phyloP scores from a whole-genome alignment of 2,329 filamentous ascomycete species.

The Colletotrichum orbiculare region DNA sequence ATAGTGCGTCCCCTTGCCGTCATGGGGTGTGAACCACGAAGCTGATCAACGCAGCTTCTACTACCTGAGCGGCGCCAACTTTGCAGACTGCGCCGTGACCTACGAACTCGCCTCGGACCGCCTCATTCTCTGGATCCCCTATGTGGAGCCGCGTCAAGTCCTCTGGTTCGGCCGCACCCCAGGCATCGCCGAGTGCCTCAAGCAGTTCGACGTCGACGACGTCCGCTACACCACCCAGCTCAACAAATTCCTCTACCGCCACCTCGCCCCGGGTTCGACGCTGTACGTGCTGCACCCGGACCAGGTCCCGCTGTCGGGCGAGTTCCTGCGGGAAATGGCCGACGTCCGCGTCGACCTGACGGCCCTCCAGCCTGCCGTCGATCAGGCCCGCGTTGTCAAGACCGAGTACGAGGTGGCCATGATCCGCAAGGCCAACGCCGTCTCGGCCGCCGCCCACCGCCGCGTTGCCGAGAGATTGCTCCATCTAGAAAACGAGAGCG shows the following conservation, averaged over 20 bases:
- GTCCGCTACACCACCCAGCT: constrained; percentile 69
- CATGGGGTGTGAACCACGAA: constrained; percentile 5
- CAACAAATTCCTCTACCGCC: constrained; percentile 58
- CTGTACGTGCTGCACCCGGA: constrained; percentile 59
- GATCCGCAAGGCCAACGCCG: constrained; percentile 82
- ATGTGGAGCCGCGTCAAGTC: constrained; percentile 69
- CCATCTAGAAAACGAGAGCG: constrained; percentile 78
- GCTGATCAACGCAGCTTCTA: constrained; percentile 61
- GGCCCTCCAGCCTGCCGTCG: constrained; percentile 76
- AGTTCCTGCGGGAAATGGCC: constrained; percentile 39
- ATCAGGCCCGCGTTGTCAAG: constrained; percentile 84
- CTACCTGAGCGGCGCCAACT: constrained; percentile 66
- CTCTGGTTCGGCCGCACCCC: constrained; percentile 75
- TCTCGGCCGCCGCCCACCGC: constrained; percentile 82
- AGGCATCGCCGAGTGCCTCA: constrained; percentile 68
- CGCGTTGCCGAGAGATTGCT: constrained; percentile 74
- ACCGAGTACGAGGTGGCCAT: constrained; percentile 86
- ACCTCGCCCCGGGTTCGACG: constrained; percentile 47
- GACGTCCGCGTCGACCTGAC: constrained; percentile 58
- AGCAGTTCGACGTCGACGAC: constrained; percentile 75
- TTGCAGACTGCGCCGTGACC: constrained; percentile 65
- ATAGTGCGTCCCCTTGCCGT: constrained; percentile 57
- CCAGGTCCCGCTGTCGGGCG: constrained; percentile 50
- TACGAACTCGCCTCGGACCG: constrained; percentile 69
- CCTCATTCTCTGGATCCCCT: constrained; percentile 79